A percentile compares a stretch with the other conserved stretches of the same genome.
Conservation (phyloP, 1,284 basidiomycete species). For the Austropuccinia psidii region DNA sequence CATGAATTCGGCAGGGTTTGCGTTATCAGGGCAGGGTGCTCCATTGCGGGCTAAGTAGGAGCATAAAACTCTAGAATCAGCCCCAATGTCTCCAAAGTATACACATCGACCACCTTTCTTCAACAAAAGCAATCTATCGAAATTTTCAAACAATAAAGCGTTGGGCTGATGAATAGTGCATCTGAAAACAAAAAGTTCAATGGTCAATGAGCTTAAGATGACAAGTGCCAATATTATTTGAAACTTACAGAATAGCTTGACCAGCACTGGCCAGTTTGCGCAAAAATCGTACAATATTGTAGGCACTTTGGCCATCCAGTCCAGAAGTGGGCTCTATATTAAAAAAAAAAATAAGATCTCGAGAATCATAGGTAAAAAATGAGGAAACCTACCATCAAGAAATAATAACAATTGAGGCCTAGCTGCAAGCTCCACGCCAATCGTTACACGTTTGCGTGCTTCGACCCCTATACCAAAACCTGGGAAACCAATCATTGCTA, state of each 20-base stretch:
- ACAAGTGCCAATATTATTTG: slow-evolving; percentile 56
- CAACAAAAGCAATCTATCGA: slow-evolving; percentile 56
- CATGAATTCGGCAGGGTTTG: slow-evolving; percentile 53
- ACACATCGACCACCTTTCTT: slow-evolving; percentile 55
- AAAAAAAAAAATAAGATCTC: slow-evolving; percentile 36
- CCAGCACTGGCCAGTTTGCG: slow-evolving; percentile 73
- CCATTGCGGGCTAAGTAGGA: slow-evolving; percentile 55
- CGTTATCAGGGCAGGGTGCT: slow-evolving; percentile 52
- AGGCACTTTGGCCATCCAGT: slow-evolving; percentile 78
- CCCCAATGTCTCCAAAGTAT: slow-evolving; percentile 56
- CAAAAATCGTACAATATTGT: slow-evolving; percentile 72
- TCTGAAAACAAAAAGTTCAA: slow-evolving; percentile 49
- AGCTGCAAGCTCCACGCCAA: slow-evolving; percentile 57
- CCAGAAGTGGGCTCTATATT: slow-evolving; percentile 58
- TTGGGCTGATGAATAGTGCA: slow-evolving; percentile 63
- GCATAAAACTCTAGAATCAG: slow-evolving; percentile 53
- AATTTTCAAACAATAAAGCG: slow-evolving; percentile 55
- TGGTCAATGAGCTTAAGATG: slow-evolving; percentile 52
- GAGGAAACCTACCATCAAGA: slow-evolving; percentile 43
- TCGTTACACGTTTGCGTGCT: slow-evolving; percentile 57
- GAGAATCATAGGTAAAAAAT: slow-evolving; percentile 35
- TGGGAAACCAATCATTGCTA: slow-evolving; percentile 44
- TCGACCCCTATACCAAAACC: slow-evolving; percentile 54
- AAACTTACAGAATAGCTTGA: slow-evolving; percentile 56
- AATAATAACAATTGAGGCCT: slow-evolving; percentile 49